Evolutionary conservation across 1,284 basidiomycete species (phyloP), one percentile per base, ranked within the genome.

Genomic region (Coniferiporia weirii): DNA sequence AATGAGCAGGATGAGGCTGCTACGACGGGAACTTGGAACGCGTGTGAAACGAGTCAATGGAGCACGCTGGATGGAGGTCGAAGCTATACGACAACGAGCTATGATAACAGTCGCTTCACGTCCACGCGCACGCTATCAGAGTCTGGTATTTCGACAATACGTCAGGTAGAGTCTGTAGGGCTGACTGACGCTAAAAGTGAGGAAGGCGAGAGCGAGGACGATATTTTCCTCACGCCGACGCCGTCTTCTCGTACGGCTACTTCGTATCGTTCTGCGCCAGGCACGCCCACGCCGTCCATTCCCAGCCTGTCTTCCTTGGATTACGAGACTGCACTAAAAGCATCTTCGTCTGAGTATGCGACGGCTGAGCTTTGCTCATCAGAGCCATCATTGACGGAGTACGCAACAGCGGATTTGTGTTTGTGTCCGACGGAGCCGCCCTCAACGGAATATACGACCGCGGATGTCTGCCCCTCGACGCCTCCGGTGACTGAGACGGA

Each of bases 401-500:
- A 77, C 36, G 67, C 71, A 45, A 80, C 80, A 8, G 79, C 76
- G 3, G 79, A 78, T 44, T 65, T 79, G n/a, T 83, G 80, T 64
- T 65, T 79, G n/a, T 83, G 80, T 65, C 74, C 76, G 9, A 78
- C 76, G 4, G 80, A 80, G 62, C 70, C 75, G n/a, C 52, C 57
- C 0, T 66, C 74, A 38, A 78, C 78, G 5, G 78, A 79, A 17
- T 84, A 77, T 58, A 69, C 75, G 34, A 84, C 83, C 0, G 80
- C 80, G 0, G 78, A 78, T 53, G 49, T 78, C 7, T 81, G 78
- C 60, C 68, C 74, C 47, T 76, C 76, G 17, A 75, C 78, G 48
- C 69, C 66, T 10, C 57, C 59, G 27, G 68, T 69, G 22, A 72
- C 72, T 1, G 71, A 73, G 46, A 73, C 72, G 1, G 71, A 74